Evolutionary conservation across 73 alveolate genomes (phyloP), one percentile per base, ranked within the genome.

Genomic region (Paramecium caudatum): DNA sequence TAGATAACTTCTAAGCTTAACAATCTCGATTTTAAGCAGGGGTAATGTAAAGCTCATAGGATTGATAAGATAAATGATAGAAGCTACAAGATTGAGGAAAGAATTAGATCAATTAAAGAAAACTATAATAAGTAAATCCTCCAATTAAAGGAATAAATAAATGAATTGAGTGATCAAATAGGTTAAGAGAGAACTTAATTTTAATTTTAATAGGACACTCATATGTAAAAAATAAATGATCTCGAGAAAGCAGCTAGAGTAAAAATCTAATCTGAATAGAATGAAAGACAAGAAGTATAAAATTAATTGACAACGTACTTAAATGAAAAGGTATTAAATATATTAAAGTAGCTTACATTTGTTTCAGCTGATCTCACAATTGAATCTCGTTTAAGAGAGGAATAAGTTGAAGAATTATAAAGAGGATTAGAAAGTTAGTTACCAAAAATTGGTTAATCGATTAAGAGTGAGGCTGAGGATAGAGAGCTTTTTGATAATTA

Each of bases 31-130:
- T 23, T 45, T 13, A 74, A 74, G 43, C 25, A 74, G 32, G 88
- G 88, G 17, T 39, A 45, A 36, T 36, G 88, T 16, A 74, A 74
- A 41, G 88, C 88, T 74, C 88, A 74, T 74, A 6, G 88, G 19
- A 74, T 74, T 41, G 88, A 74, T 43, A 45, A 0, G 1, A 21
- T 74, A 13, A 41, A 41, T 37, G 65, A 74, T 3, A 74, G 88
- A 74, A 65, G 83, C 55, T 65, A 65, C 7, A 36, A 65, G 17
- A 33, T 65, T 12, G 83, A 33, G 27, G 49, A 65, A 32, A 65
- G 83, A 65, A 65, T 65, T 1, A 33, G 49, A 36, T 1, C 12
- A 5, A 33, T 65, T 17, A 65, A 33, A 36, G 83, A 65, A 36
- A 33, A 65, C 34, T 36, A 65, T n/a, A 65, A 65, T 65, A 65